Evolutionary conservation across 768 basidiomycete species (phyloP).

Genomic region (Boletus rubescentipes): DNA sequence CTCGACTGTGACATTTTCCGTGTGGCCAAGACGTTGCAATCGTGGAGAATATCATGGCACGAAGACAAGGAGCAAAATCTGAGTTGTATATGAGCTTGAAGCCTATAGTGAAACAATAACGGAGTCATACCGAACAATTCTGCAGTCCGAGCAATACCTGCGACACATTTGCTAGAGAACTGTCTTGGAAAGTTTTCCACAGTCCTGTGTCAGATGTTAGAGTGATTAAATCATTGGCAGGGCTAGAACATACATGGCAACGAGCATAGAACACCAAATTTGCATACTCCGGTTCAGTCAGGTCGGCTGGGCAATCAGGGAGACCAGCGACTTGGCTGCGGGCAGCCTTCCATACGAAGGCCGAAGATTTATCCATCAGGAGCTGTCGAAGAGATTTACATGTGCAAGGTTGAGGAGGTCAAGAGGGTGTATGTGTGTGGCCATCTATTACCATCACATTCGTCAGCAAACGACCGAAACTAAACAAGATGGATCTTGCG

Average conservation of each 20-base stretch:
- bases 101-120: background rate
- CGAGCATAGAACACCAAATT: background rate
- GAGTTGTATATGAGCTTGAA: background rate
- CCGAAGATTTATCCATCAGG: background rate
- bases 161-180: background rate
- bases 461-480: background rate
- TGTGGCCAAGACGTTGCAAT: too few species aligned
- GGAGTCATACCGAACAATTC: background rate
- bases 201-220: background rate
- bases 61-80: background rate
- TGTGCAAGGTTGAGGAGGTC: conserved; percentile 1
- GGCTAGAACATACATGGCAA: background rate
- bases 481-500: background rate
- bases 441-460: background rate
- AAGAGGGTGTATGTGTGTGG: background rate
- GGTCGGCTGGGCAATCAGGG: background rate
- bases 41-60: too few species aligned
- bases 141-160: background rate
- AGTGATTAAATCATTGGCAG: background rate
- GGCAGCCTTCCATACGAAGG: background rate
- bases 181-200: background rate
- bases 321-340: background rate
- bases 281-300: conserved; percentile 1
- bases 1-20: background rate
- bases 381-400: background rate